Base-by-base conservation (phyloP, 2,329 filamentous ascomycete species). In the Volutella citrinella region DNA sequence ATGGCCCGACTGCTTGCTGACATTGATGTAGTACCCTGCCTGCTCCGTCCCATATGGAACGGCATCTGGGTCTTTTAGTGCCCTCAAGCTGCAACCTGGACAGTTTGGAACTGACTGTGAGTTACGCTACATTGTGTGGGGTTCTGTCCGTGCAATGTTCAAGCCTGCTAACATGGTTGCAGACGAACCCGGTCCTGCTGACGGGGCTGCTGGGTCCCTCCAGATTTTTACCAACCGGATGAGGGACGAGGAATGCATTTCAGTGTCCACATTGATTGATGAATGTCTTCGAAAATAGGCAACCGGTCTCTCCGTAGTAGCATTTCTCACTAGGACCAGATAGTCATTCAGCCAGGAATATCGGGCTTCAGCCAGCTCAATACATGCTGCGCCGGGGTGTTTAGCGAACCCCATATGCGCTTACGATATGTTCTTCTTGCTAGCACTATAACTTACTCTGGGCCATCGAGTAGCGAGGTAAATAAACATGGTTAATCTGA, bases 161-260 rank as follows among this genome's bases (percentile, higher is more conserved):
- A 10, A 13, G 6, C 13, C 6, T 5, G 6, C 21, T 17, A 25
- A 38, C 18, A 37, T 20, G 19, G 7, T 5, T 13, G 10, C 18
- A 74, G 69, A 73, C 42, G 43, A 64, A 5, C 56, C 67, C 0
- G 57, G 60, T 5, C 43, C 47, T 1, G 49, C 61, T 1, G 61
- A 73, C 23, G 68, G 66, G 2, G 56, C 62, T 5, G 70, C 72
- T 0, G 66, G 65, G 14, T 58, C 68, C 5, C 45, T 76, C 5
- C 70, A 76, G 42, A 42, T 76, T 5, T 49, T 70, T 14, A 61
- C 70, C 0, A 64, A 63, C 8, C 57, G 60, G 2, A 64, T 72
- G 55, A 61, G 64, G 27, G 72, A 75, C 13, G 70, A 75, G 41
- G 65, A 72, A 38, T 66, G 62, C 30, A 42, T 68, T 9, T 36